Evolutionary conservation across 2,329 filamentous ascomycete genomes (phyloP), one percentile per base, ranked within the genome.

Genomic region (Trichoderma sp.): DNA sequence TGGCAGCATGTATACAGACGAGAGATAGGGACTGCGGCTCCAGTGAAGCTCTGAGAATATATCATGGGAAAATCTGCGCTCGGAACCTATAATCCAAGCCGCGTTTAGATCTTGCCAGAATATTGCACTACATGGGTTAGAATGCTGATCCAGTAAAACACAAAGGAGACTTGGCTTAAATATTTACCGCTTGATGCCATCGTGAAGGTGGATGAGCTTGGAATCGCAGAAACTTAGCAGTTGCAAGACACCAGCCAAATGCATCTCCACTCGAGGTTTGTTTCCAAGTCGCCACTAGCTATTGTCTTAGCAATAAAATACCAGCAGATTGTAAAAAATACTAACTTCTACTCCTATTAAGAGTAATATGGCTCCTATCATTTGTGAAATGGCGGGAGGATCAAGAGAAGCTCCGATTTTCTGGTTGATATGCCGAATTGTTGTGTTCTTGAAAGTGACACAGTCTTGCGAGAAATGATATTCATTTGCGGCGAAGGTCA

Each of bases 191-290:
- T 64, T 64, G 51, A 64, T 64, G 11, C 51, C 51, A 21, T 64
- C 49, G 14, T 64, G 60, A 39, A 64, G 60, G 24, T 64, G 30
- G 39, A 55, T 64, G 16, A 54, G 16, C 49, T 64, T 64, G 0
- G 60, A 54, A 16, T 64, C 49, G 49, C 60, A 64, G 21, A 63
- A 64, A 3, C 16, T 39, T 16, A 64, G 39, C 21, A 64, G 18
- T 54, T 64, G 60, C 49, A 55, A 30, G 37, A 64, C n/a, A 30
- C 60, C 60, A 37, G 60, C 28, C 60, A 64, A 26, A 26, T 64
- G 60, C 60, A 64, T 64, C 10, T 55, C 49, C 16, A 64, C 49
- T 64, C 60, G 60, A n/a, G 32, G 32, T 55, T 64, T 64, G 49
- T 55, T 64, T 18, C 60, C 60, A 11, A 64, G 60, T 18, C 60